Conservation (phyloP, 1,139 yeast genomes). For the Kluyveromyces marxianus region DNA sequence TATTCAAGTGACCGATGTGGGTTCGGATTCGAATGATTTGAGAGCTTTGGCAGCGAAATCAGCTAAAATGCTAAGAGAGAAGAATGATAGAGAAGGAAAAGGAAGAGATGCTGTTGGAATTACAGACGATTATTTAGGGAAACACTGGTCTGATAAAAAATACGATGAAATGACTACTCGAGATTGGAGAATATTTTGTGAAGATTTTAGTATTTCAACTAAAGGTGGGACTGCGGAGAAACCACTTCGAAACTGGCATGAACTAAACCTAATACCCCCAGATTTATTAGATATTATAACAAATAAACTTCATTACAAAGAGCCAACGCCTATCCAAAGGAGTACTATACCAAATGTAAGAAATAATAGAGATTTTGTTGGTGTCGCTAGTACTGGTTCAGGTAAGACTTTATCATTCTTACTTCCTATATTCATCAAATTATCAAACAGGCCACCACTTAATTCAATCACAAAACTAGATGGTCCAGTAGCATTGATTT, state of each 20-base stretch:
- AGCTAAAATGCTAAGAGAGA: neutral
- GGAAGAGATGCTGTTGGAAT: constrained; percentile 13
- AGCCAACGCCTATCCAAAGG: constrained; percentile 86
- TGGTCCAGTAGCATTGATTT: constrained; percentile 61
- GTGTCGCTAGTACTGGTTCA: constrained; percentile 94
- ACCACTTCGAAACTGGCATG: constrained; percentile 67
- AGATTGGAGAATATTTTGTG: constrained; percentile 86
- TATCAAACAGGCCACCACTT: constrained; percentile 38
- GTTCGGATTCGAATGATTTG: neutral
- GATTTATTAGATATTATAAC: constrained; percentile 35
- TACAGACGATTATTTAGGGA: constrained; percentile 18
- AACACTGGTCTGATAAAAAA: constrained; percentile 68
- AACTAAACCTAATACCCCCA: constrained; percentile 47
- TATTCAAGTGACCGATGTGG: too few species aligned
- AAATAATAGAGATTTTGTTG: constrained; percentile 54
- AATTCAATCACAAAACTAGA: constrained; percentile 36
- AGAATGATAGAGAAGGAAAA: neutral
- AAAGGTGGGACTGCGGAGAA: constrained; percentile 44
- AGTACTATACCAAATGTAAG: constrained; percentile 75
- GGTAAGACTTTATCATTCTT: constrained; percentile 87
- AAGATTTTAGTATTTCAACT: constrained; percentile 62
- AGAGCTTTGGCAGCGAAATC: constrained; percentile 1
- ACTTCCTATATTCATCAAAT: constrained; percentile 60
- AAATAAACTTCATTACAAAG: constrained; percentile 39
- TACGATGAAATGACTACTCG: constrained; percentile 60